phyloP scores from a whole-genome alignment of 1,139 yeast genomes.

The Lodderomyces margitis region DNA sequence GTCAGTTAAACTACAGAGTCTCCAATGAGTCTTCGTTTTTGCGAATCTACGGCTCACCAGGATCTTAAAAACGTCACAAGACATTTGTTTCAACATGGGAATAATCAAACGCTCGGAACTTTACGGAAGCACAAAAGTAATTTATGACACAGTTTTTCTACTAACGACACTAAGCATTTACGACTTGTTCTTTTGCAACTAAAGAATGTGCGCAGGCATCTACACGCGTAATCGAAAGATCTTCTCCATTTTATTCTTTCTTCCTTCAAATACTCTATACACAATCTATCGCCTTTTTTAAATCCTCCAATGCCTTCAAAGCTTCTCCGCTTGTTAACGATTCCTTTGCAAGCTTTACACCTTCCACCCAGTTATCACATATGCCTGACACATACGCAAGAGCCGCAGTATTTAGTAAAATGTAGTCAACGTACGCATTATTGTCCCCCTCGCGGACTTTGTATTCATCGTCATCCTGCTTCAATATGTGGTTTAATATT shows the following conservation, averaged over 20 bases:
- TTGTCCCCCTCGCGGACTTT: slow-evolving; percentile 22
- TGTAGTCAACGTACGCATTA: slow-evolving; percentile 79
- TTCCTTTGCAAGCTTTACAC: slow-evolving; percentile 69
- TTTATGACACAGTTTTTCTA: not conserved
- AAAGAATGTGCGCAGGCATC: no score
- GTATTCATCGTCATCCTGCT: slow-evolving; percentile 49
- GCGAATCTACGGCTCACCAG: no score
- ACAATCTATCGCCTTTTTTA: slow-evolving; percentile 20
- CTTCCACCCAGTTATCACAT: slow-evolving; percentile 68
- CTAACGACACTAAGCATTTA: not conserved
- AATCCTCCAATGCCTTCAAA: slow-evolving; percentile 51
- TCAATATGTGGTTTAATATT: slow-evolving; percentile 54
- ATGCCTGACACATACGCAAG: slow-evolving; percentile 75
- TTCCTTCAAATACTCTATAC: no score
- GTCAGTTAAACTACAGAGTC: no score
- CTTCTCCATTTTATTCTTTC: no score
- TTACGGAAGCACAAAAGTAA: not conserved
- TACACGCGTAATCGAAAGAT: no score
- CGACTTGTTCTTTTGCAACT: no score
- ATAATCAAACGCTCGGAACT: no score
- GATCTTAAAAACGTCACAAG: not conserved
- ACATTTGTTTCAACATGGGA: not conserved
- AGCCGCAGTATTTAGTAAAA: slow-evolving; percentile 82
- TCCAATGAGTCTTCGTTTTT: no score
- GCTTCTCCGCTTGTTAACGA: slow-evolving; percentile 72